These are phyloP conservation scores for Ophiostoma montium DNA, from an alignment of 2,329 filamentous ascomycete species.

Conservation along the genomic window DNA sequence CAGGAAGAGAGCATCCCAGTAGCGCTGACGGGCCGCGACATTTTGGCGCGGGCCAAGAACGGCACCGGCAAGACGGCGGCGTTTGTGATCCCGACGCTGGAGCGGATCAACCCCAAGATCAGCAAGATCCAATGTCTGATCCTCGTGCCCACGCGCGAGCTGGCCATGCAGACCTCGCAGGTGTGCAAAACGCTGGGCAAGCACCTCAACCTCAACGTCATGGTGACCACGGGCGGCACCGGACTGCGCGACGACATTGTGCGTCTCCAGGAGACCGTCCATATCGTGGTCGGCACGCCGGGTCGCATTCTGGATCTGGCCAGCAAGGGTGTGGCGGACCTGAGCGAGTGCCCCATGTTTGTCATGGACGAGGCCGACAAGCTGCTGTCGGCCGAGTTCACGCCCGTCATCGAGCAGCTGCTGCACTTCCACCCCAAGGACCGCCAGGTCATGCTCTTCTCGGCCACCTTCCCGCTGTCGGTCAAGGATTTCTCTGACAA, in stretches of 20 bases:
- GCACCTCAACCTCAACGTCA: conserved; percentile 92
- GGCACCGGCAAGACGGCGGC: conserved; percentile 97
- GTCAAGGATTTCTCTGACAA: conserved; percentile 98
- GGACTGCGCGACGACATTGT: conserved; percentile 93
- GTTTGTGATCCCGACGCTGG: conserved; percentile 88
- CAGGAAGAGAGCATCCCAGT: conserved; percentile 99
- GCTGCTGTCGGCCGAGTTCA: conserved; percentile 91
- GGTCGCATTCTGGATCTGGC: conserved; percentile 92
- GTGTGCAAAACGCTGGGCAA: conserved; percentile 98
- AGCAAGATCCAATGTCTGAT: conserved; percentile 94
- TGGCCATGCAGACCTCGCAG: conserved; percentile 96
- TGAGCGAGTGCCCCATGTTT: conserved; percentile 93
- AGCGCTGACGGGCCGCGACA: conserved; percentile 85
- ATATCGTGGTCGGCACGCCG: conserved; percentile 94
- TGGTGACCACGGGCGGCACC: conserved; percentile 97
- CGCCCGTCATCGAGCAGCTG: conserved; percentile 90
- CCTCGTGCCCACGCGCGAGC: conserved; percentile 88
- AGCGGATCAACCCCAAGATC: conserved; percentile 93
- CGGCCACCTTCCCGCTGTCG: conserved; percentile 90
- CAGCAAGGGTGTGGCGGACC: conserved; percentile 89
- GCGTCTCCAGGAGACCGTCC: conserved; percentile 82
- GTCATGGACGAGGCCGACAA: conserved; percentile 99
- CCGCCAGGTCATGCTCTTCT: conserved; percentile 98
- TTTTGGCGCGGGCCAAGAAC: conserved; percentile 94
- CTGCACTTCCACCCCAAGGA: conserved; percentile 93